Percentiles rank a stretch among this genome's conserved stretches.
These are phyloP conservation scores for Tricladium varicosporioides DNA, from an alignment of 2,329 filamentous ascomycete species.

Conservation along the genomic window DNA sequence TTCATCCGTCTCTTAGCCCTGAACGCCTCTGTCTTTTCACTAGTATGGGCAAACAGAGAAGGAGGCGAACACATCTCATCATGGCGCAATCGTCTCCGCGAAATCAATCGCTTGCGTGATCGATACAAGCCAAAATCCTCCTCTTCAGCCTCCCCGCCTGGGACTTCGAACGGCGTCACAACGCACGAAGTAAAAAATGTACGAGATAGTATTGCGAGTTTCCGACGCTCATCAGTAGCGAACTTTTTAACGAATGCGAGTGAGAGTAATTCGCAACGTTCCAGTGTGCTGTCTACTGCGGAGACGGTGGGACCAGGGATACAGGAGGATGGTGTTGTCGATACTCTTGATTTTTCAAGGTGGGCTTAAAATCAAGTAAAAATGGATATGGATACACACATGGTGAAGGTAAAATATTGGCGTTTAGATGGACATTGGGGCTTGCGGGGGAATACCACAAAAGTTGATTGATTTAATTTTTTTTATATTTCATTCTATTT, in stretches of 20 bases:
- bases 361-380: conserved; percentile 29
- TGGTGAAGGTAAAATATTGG: neutral
- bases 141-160: conserved; percentile 31
- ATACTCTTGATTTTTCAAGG: conserved; percentile 34
- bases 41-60: conserved; percentile 79
- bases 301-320: conserved; percentile 41
- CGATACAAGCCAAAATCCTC: conserved; percentile 52
- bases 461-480: conserved; percentile 4
- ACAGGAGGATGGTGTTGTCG: conserved; percentile 31
- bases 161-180: conserved; percentile 26
- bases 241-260: conserved; percentile 60
- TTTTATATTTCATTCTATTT: neutral
- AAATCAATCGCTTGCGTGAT: conserved; percentile 80
- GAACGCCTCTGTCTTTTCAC: conserved; percentile 89
- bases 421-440: neutral
- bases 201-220: conserved; percentile 59
- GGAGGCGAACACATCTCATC: conserved; percentile 82
- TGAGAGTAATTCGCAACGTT: conserved; percentile 56
- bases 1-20: conserved; percentile 88
- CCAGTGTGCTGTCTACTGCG: conserved; percentile 55
- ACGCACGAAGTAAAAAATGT: conserved; percentile 41
- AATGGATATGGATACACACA: no score
- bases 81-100: conserved; percentile 82
- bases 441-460: conserved; percentile 7
- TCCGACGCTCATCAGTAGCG: conserved; percentile 62